phyloP scores from a whole-genome alignment of 345 rosid species.

The Arabidopsis suecica region DNA sequence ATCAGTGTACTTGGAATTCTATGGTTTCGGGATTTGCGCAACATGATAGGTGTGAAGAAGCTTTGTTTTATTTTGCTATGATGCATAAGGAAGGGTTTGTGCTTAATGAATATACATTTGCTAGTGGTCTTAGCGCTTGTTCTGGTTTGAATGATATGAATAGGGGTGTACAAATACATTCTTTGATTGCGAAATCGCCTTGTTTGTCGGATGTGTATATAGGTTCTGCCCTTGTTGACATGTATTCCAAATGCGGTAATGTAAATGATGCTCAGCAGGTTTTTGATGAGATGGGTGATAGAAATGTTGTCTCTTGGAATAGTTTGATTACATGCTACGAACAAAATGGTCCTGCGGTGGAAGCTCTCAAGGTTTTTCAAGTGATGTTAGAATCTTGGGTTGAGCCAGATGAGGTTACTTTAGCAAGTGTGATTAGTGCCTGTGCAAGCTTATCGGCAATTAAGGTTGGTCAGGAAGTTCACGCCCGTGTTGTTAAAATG shows the following conservation, averaged over 20 bases:
- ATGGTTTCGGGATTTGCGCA: conserved; percentile 78
- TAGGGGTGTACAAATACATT: conserved; percentile 74
- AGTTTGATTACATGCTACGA: conserved; percentile 87
- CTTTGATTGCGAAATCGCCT: conserved; percentile 59
- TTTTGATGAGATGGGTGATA: conserved; percentile 63
- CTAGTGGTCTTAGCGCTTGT: conserved; percentile 78
- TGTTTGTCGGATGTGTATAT: conserved; percentile 58
- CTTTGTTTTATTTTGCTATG: conserved; percentile 55
- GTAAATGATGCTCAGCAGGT: conserved; percentile 59
- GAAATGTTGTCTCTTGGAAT: conserved; percentile 88
- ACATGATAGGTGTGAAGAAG: conserved; percentile 64
- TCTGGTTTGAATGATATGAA: conserved; percentile 54
- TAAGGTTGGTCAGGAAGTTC: conserved; percentile 74
- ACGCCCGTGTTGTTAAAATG: conserved; percentile 58
- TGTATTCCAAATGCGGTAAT: conserved; percentile 79
- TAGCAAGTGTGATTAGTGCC: conserved; percentile 85
- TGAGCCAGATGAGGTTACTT: conserved; percentile 76
- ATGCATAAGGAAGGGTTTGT: conserved; percentile 65
- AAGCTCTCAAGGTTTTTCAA: conserved; percentile 65
- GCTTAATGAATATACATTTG: conserved; percentile 66
- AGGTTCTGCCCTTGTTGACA: conserved; percentile 84
- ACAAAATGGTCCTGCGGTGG: conserved; percentile 76
- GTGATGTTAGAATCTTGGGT: conserved; percentile 61
- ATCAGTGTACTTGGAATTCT: conserved; percentile 86
- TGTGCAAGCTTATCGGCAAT: conserved; percentile 72